phyloP scores from a whole-genome alignment of 139 green algal genomes.

The Chlamydomonas schloesseri region DNA sequence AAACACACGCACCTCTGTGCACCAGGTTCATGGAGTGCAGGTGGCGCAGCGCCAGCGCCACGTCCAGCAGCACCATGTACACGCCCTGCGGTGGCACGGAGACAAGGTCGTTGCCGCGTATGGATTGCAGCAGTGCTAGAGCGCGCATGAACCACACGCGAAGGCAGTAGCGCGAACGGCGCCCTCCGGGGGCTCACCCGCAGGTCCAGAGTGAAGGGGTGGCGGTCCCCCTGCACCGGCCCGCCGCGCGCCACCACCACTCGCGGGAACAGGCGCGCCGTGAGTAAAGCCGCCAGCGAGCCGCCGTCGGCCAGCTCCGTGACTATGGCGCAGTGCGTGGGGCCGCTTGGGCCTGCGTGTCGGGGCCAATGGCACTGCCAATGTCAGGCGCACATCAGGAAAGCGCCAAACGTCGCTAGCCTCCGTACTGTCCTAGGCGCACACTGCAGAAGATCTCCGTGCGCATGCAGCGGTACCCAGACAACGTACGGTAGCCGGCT shows the following conservation, averaged over 20 bases:
- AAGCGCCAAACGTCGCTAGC: too few species aligned
- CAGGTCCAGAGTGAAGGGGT: background rate
- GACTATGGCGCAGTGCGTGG: slow-evolving; percentile 20
- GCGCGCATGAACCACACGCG: too few species aligned
- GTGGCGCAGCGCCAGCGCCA: slow-evolving; percentile 30
- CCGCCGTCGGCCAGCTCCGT: slow-evolving; percentile 27
- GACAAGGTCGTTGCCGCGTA: too few species aligned
- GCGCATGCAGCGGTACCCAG: too few species aligned
- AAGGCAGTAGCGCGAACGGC: too few species aligned
- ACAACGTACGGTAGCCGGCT: too few species aligned
- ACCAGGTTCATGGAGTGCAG: slow-evolving; percentile 31
- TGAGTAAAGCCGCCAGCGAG: slow-evolving; percentile 11
- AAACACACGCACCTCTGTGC: slow-evolving; percentile 12
- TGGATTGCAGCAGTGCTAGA: too few species aligned
- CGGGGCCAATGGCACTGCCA: too few species aligned
- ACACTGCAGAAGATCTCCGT: too few species aligned
- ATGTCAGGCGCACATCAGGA: too few species aligned
- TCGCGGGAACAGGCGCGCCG: slow-evolving; percentile 9
- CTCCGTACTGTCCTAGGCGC: too few species aligned
- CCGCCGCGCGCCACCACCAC: background rate
- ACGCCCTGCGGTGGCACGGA: slow-evolving; percentile 19
- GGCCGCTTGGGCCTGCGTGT: background rate
- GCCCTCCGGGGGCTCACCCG: too few species aligned
- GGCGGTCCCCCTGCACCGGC: background rate
- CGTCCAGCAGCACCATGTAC: slow-evolving; percentile 37